These are phyloP conservation scores for Fusarium sulawesiense DNA, from an alignment of 2,329 filamentous ascomycete genomes.

Conservation along the genomic window DNA sequence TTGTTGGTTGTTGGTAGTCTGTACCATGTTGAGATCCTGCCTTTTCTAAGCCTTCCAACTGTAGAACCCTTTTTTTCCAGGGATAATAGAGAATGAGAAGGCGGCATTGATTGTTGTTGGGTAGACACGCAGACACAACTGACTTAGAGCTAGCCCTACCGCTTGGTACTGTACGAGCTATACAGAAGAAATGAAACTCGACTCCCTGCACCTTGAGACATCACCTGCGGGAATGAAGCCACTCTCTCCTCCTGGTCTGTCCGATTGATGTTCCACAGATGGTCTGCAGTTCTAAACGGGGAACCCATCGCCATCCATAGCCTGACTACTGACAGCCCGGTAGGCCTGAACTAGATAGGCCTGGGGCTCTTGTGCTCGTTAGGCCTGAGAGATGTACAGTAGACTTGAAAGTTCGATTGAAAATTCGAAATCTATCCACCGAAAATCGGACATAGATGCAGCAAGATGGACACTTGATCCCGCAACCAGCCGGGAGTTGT, in stretches of 20 bases:
- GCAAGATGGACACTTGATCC: conserved; percentile 25
- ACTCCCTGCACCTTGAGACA: conserved; percentile 8
- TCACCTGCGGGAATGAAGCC: conserved; percentile 23
- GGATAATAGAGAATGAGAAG: conserved; percentile 20
- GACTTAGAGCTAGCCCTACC: conserved; percentile 22
- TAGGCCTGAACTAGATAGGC: neutral
- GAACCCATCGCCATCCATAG: neutral
- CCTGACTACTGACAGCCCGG: neutral
- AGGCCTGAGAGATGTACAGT: neutral
- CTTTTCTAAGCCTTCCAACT: conserved; percentile 16
- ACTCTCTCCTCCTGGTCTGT: conserved; percentile 30
- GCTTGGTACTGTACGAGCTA: conserved; percentile 12
- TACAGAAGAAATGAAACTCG: conserved; percentile 24
- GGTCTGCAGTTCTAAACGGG: conserved; percentile 27
- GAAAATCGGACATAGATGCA: conserved; percentile 39
- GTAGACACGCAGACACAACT: conserved; percentile 33
- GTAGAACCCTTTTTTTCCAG: conserved; percentile 24
- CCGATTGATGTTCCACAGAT: conserved; percentile 37
- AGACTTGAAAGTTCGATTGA: neutral
- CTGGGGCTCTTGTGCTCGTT: neutral
- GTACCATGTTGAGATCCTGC: conserved; percentile 32
- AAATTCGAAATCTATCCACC: conserved; percentile 33
- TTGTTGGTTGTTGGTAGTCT: conserved; percentile 23
- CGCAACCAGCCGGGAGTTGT: conserved; percentile 39
- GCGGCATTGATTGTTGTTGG: conserved; percentile 30